phyloP scores from a whole-genome alignment of 495 filamentous ascomycete species.

The Aspergillus sclerotioniger region DNA sequence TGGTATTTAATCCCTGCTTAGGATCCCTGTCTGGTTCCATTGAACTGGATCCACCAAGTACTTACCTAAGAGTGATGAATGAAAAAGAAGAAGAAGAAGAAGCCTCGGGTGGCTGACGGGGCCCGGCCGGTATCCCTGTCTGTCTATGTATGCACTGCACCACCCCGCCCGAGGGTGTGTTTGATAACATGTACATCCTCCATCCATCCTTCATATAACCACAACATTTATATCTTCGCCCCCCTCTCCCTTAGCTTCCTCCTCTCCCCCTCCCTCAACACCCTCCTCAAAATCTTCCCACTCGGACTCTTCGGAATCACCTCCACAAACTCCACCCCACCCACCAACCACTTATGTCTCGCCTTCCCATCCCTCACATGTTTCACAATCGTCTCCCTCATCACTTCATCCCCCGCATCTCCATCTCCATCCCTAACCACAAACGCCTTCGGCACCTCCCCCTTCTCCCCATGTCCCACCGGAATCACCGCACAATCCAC shows the following conservation, averaged over 20 bases:
- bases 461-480: constrained; percentile 60
- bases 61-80: no score
- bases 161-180: no score
- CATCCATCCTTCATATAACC: no score
- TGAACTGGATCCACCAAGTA: no score
- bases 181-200: no score
- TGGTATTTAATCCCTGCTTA: no score
- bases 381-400: constrained; percentile 45
- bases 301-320: constrained; percentile 71
- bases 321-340: constrained; percentile 61
- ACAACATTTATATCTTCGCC: not conserved
- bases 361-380: constrained; percentile 9
- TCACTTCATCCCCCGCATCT: constrained; percentile 20
- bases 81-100: no score
- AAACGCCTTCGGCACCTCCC: constrained; percentile 76
- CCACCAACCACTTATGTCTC: constrained; percentile 26
- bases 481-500: constrained; percentile 73
- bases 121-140: no score
- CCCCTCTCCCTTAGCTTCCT: no score
- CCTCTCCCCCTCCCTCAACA: constrained; percentile 37
- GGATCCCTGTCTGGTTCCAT: no score
- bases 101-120: no score
- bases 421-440: constrained; percentile 51
- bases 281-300: constrained; percentile 75
- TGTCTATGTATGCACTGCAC: no score